These are phyloP conservation scores for Ophiostoma novo-ulmi DNA, from an alignment of 2,329 filamentous ascomycete genomes.

Conservation along the genomic window DNA sequence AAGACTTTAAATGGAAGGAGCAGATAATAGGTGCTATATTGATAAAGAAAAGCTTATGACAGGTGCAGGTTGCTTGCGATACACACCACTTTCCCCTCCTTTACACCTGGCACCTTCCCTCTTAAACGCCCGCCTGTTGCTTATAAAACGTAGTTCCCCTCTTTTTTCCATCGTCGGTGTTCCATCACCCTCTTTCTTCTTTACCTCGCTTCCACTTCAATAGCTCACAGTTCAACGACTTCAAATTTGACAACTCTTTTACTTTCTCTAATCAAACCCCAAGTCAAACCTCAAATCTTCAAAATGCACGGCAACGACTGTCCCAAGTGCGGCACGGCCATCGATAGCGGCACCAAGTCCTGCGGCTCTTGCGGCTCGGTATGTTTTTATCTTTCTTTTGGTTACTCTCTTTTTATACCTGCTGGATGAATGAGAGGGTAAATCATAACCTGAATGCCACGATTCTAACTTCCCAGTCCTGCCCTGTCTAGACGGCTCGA, in stretches of 20 bases:
- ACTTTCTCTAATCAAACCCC: not conserved
- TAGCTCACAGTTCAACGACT: not conserved
- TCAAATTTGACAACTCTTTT: not conserved
- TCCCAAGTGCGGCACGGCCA: constrained; percentile 53
- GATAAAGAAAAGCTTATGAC: too few species aligned
- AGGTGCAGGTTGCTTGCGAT: not conserved
- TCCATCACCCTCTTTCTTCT: not conserved
- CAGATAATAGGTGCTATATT: not conserved
- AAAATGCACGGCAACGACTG: constrained; percentile 44
- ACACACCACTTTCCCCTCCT: not conserved
- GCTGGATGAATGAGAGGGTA: not conserved
- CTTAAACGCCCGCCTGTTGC: not conserved
- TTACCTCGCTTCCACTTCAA: not conserved
- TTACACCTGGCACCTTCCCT: not conserved
- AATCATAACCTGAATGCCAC: not conserved
- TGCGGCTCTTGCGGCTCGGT: constrained; percentile 55
- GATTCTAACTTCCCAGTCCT: not conserved
- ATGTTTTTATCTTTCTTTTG: constrained; percentile 31
- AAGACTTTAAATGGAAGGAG: not conserved
- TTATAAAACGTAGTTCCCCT: constrained; percentile 10
- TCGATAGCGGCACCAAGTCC: constrained; percentile 45
- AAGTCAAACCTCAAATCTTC: not conserved
- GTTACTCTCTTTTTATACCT: not conserved
- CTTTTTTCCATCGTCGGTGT: not conserved
- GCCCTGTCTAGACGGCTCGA: constrained; percentile 3